Percentiles rank a stretch among this genome's conserved stretches.
These are phyloP conservation scores for Ophiostoma ips DNA, from an alignment of 2,329 filamentous ascomycete species.

Conservation along the genomic window DNA sequence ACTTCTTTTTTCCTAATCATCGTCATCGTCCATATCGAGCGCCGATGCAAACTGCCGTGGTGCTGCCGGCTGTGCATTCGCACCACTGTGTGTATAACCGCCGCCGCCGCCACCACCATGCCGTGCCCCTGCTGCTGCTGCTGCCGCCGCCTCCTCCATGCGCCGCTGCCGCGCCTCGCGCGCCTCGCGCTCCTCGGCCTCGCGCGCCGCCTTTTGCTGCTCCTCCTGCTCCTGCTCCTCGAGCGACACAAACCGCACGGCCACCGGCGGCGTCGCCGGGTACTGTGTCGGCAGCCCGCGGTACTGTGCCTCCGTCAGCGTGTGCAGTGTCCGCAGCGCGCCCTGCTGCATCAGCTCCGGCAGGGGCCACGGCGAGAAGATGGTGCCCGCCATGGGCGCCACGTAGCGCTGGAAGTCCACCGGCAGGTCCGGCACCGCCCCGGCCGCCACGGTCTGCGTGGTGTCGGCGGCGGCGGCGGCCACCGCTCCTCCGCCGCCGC, in stretches of 20 bases:
- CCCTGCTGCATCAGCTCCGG: constrained; percentile 57
- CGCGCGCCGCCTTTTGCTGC: constrained; percentile 29
- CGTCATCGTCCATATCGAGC: constrained; percentile 14
- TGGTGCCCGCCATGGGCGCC: constrained; percentile 40
- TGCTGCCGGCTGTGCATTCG: not conserved
- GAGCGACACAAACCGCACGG: constrained; percentile 19
- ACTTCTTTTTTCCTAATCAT: not conserved
- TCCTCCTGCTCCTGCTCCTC: constrained; percentile 44
- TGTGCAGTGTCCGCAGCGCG: constrained; percentile 50
- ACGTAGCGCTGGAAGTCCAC: constrained; percentile 33
- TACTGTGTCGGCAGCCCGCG: not conserved
- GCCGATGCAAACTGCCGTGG: constrained; percentile 12
- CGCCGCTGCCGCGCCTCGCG: constrained; percentile 30
- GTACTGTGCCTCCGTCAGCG: constrained; percentile 23
- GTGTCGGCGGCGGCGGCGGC: not conserved
- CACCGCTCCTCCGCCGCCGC: not conserved
- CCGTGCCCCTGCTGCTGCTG: constrained; percentile 21
- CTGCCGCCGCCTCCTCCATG: constrained; percentile 28
- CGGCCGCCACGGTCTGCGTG: constrained; percentile 4
- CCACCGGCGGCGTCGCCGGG: constrained; percentile 42
- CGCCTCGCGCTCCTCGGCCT: constrained; percentile 25
- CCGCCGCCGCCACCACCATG: not conserved
- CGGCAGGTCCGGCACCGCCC: constrained; percentile 28
- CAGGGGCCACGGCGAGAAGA: constrained; percentile 67
- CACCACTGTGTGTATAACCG: not conserved